Evolutionary conservation across 345 rosid genomes (phyloP), one percentile per base, ranked within the genome.

Genomic region (Linum tenue): DNA sequence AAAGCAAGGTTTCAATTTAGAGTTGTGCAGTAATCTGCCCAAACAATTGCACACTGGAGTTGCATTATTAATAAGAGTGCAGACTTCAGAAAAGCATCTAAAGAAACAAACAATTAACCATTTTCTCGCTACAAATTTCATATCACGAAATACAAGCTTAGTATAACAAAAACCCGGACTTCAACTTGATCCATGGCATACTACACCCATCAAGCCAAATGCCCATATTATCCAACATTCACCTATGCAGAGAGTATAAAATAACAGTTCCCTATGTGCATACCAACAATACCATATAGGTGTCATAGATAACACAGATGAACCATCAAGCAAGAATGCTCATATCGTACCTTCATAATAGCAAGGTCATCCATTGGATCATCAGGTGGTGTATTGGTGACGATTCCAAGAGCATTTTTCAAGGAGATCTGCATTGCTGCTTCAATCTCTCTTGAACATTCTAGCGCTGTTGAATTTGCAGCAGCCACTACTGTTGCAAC

Each of bases 401-500:
- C 73, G 63, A 84, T 74, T 72, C 92, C 92, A 53, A 91, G 73
- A 12, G 96, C 87, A 80, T 84, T 91, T 83, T 95, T 95, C 86
- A 91, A 80, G 60, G 96, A 89, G 56, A 95, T 80, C 81, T 95
- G 96, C 97, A 95, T 95, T 67, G 99, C 96, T 9, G 89, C 91
- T 83, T 95, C 95, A 69, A 95, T 95, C 77, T 95, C 99, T 80
- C 84, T 95, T 59, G 99, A 89, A 73, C 96, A 83, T 83, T 89
- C 96, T 75, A 64, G 63, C 35, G 99, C 96, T 39, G 94, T 95
- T 70, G 99, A 91, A 86, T 95, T 95, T 37, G 99, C 99, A 65
- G 98, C 96, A 39, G 96, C 92, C 74, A 95, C 98, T 57, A 91
- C 97, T 14, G 97, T 70, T 22, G 99, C 97, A 66, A 95, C 92